Conservation (phyloP, 106 monocot species). For the Acorus gramineus region DNA sequence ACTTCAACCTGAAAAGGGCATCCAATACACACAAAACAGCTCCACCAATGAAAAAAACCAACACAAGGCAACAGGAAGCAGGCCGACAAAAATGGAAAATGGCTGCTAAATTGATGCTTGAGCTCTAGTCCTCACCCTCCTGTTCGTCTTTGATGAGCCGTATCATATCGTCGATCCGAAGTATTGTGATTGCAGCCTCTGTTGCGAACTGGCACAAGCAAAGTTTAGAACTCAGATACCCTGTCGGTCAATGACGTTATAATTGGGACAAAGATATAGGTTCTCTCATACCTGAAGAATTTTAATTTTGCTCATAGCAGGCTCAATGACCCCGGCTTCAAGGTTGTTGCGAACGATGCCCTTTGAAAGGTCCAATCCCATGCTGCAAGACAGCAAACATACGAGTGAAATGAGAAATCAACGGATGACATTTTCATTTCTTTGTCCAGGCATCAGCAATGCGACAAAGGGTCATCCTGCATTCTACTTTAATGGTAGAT, state of each 20-base stretch:
- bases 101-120: too few relatives aligned
- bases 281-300: slow-evolving; percentile 60
- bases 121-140: slow-evolving; percentile 32
- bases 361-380: slow-evolving; percentile 81
- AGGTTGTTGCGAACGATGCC: slow-evolving; percentile 76
- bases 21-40: too few relatives aligned
- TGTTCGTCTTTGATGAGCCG: slow-evolving; percentile 72
- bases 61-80: too few relatives aligned
- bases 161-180: slow-evolving; percentile 98
- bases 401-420: background rate
- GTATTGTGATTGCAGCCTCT: slow-evolving; percentile 93
- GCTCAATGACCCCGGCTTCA: slow-evolving; percentile 94
- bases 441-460: too few relatives aligned
- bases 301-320: slow-evolving; percentile 98
- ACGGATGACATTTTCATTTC: too few relatives aligned
- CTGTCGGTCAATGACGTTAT: too few relatives aligned
- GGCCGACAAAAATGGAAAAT: too few relatives aligned
- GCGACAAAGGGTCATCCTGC: too few relatives aligned
- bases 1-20: too few relatives aligned
- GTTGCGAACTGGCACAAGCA: slow-evolving; percentile 71
- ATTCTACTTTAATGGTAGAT: too few relatives aligned
- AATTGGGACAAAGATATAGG: background rate
- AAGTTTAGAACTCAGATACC: background rate
- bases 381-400: slow-evolving; percentile 31
- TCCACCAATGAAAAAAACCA: too few relatives aligned